Evolutionary conservation across 371 early-diverging fungal genomes (phyloP).

Genomic region (Mortierella sp.): DNA sequence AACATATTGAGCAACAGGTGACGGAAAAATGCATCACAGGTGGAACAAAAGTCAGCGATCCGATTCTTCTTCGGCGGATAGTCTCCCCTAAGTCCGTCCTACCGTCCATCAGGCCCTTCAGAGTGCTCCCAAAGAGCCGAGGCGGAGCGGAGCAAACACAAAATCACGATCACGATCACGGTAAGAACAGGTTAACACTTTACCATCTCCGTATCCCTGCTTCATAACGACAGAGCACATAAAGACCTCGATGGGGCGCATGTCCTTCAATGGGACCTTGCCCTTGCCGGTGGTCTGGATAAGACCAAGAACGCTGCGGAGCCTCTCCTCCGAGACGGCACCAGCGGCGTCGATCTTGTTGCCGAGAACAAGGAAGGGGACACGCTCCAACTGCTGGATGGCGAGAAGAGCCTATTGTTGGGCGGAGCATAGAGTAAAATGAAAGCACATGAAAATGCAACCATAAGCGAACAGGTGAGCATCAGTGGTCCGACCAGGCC

Average conservation of each 20-base stretch:
- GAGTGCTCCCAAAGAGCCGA: neutral
- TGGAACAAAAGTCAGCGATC: neutral
- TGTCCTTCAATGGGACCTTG: constrained; percentile 89
- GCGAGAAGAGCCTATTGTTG: constrained; percentile 81
- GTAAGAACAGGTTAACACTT: constrained; percentile 7
- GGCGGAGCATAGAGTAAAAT: constrained; percentile 1
- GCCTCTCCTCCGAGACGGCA: constrained; percentile 94
- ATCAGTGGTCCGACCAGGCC: neutral
- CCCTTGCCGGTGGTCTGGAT: constrained; percentile 98
- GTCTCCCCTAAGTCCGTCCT: neutral
- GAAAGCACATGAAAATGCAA: neutral
- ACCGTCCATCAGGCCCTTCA: neutral
- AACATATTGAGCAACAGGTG: neutral
- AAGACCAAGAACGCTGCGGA: constrained; percentile 88
- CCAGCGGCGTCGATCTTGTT: constrained; percentile 98
- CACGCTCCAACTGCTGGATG: constrained; percentile 90
- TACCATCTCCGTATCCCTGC: constrained; percentile 97
- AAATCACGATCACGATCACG: too few species aligned
- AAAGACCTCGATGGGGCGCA: constrained; percentile 96
- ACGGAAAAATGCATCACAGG: neutral
- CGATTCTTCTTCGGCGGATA: neutral
- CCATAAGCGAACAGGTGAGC: neutral
- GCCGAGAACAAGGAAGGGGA: constrained; percentile 96
- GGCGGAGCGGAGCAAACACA: too few species aligned
- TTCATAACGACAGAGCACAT: constrained; percentile 98